A percentile compares a stretch with the other conserved stretches of the same genome.
These are phyloP conservation scores for Ehretia macrophylla DNA, from an alignment of 257 asterid genomes.

Conservation along the genomic window DNA sequence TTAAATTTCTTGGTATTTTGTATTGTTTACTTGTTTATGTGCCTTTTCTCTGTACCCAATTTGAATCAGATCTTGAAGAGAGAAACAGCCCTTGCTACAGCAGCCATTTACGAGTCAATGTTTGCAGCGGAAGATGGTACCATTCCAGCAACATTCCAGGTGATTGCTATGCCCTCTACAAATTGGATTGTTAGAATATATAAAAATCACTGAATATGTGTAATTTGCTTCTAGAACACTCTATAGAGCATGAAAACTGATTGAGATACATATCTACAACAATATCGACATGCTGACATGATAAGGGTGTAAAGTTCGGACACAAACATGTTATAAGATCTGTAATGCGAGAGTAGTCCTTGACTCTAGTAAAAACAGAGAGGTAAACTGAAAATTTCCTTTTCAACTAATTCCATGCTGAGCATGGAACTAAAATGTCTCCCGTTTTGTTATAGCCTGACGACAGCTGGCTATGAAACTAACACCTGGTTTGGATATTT, in stretches of 20 bases:
- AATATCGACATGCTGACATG: not conserved
- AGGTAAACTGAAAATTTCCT: too few relatives aligned
- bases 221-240: not conserved
- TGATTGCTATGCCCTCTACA: constrained; percentile 12
- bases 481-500: too few relatives aligned
- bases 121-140: constrained; percentile 95
- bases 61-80: constrained; percentile 65
- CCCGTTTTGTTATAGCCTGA: too few relatives aligned
- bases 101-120: constrained; percentile 90
- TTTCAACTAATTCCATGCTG: too few relatives aligned
- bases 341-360: too few relatives aligned
- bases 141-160: constrained; percentile 95
- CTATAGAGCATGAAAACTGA: not conserved
- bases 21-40: not conserved
- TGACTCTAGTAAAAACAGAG: too few relatives aligned
- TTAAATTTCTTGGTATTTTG: not conserved
- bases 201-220: not conserved
- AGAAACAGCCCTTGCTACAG: constrained; percentile 90
- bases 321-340: too few relatives aligned
- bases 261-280: not conserved
- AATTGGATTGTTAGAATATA: not conserved
- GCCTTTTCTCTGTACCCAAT: constrained; percentile 5
- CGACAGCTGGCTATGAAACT: too few relatives aligned
- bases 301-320: too few relatives aligned
- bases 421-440: too few relatives aligned